Evolutionary conservation across 148 eudicot genomes (phyloP).

Genomic region (Cornus florida): DNA sequence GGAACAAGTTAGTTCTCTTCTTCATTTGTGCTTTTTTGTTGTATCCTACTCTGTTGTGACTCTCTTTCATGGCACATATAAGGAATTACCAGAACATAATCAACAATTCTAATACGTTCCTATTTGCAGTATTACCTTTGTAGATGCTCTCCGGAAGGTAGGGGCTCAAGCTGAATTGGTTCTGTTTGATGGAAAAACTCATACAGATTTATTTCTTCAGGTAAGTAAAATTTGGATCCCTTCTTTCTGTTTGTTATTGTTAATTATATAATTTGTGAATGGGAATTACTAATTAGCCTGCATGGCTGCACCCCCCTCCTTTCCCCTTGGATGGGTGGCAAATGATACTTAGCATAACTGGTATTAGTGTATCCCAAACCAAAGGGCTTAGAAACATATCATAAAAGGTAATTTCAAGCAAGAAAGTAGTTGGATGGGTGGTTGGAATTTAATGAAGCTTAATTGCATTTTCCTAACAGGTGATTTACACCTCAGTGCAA

Average conservation of each 20-base stretch:
- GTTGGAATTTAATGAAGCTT: too few species aligned
- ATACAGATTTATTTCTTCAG: conserved; percentile 89
- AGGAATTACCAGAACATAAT: not conserved
- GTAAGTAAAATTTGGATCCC: conserved; percentile 31
- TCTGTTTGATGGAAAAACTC: conserved; percentile 80
- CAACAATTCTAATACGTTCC: not conserved
- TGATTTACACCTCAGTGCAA: too few species aligned
- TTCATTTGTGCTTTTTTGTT: not conserved
- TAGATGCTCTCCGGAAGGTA: conserved; percentile 54
- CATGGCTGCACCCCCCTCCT: too few species aligned
- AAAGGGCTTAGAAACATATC: too few species aligned
- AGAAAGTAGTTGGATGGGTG: too few species aligned
- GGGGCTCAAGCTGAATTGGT: conserved; percentile 73
- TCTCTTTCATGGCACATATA: not conserved
- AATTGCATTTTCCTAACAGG: too few species aligned
- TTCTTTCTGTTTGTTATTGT: not conserved
- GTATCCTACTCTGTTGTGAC: not conserved
- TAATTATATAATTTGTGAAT: too few species aligned
- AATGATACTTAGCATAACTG: too few species aligned
- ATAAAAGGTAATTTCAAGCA: too few species aligned
- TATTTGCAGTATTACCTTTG: conserved; percentile 64
- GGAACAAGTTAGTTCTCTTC: not conserved
- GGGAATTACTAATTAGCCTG: too few species aligned
- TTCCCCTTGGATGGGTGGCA: too few species aligned
- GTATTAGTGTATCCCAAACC: too few species aligned